phyloP scores from a whole-genome alignment of 768 basidiomycete genomes.

The Cyclocybe cylindracea region DNA sequence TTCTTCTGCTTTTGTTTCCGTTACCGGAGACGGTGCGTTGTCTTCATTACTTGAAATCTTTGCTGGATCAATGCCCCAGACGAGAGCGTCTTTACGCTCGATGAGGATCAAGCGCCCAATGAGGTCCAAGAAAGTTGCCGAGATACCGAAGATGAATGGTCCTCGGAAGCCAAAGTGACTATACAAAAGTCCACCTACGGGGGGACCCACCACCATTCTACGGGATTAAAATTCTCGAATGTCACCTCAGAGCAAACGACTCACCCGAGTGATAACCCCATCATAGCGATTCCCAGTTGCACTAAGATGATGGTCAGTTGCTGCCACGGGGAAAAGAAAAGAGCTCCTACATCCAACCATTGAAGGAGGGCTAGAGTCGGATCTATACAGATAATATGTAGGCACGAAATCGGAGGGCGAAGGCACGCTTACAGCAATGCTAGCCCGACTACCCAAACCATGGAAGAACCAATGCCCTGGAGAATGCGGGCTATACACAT shows the following conservation, averaged over 20 bases:
- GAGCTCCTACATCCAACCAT: constrained; percentile 47
- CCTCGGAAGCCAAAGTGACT: constrained; percentile 57
- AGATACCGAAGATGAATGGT: constrained; percentile 57
- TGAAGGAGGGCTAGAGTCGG: constrained; percentile 53
- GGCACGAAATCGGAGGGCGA: not conserved
- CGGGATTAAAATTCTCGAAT: not conserved
- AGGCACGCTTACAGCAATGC: constrained; percentile 48
- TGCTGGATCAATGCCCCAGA: constrained; percentile 48
- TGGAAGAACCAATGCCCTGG: constrained; percentile 60
- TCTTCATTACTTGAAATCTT: not conserved
- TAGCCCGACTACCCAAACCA: constrained; percentile 64
- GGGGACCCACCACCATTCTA: constrained; percentile 57
- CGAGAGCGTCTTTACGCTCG: constrained; percentile 51
- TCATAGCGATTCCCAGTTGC: constrained; percentile 64
- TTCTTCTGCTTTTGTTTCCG: too few species aligned
- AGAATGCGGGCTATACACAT: constrained; percentile 61
- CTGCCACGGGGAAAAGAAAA: not conserved
- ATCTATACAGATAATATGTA: constrained; percentile 32
- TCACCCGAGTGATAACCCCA: constrained; percentile 57
- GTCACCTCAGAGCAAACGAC: constrained; percentile 4
- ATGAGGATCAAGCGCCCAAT: constrained; percentile 56
- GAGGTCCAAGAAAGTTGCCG: constrained; percentile 49
- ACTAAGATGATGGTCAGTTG: constrained; percentile 24
- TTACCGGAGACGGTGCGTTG: not conserved
- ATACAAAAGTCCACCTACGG: constrained; percentile 58